Evolutionary conservation across 2,329 filamentous ascomycete genomes (phyloP).

Genomic region (Pezicula rhizophila): DNA sequence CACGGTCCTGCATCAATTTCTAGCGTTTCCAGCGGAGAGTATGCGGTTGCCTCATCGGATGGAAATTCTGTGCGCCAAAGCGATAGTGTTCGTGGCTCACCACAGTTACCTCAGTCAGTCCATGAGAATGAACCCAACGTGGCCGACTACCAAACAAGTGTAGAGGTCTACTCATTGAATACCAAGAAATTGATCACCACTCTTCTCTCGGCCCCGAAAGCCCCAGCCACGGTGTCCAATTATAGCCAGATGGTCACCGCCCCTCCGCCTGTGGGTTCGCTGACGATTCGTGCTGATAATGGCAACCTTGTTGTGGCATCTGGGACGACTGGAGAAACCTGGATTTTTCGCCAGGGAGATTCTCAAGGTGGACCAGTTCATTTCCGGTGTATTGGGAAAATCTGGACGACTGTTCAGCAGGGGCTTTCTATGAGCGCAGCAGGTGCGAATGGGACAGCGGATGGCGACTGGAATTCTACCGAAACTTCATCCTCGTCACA

Average conservation of each 20-base stretch:
- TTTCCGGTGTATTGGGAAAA: conserved; percentile 67
- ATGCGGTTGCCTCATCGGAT: conserved; percentile 14
- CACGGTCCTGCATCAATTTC: conserved; percentile 62
- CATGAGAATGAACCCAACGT: conserved; percentile 33
- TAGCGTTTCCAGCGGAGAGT: conserved; percentile 17
- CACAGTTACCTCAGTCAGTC: conserved; percentile 31
- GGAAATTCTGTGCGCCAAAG: conserved; percentile 10
- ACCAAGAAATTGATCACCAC: conserved; percentile 67
- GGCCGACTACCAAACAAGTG: conserved; percentile 71
- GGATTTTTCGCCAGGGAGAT: conserved; percentile 57
- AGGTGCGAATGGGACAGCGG: conserved; percentile 12
- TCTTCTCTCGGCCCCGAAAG: conserved; percentile 63
- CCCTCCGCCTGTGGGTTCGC: conserved; percentile 64
- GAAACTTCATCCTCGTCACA: conserved; percentile 27
- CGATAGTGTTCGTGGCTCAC: conserved; percentile 23
- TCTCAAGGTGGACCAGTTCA: conserved; percentile 35
- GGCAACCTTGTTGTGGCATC: conserved; percentile 71
- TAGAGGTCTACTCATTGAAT: conserved; percentile 81
- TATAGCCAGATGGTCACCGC: conserved; percentile 59
- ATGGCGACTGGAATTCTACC: conserved; percentile 31
- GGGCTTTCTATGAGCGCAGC: conserved; percentile 34
- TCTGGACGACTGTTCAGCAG: conserved; percentile 83
- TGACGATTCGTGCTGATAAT: conserved; percentile 67
- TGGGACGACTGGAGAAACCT: conserved; percentile 80
- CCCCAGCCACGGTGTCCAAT: conserved; percentile 51